Conservation (phyloP, 2,329 filamentous ascomycete genomes). For the Aspergillus sp. region DNA sequence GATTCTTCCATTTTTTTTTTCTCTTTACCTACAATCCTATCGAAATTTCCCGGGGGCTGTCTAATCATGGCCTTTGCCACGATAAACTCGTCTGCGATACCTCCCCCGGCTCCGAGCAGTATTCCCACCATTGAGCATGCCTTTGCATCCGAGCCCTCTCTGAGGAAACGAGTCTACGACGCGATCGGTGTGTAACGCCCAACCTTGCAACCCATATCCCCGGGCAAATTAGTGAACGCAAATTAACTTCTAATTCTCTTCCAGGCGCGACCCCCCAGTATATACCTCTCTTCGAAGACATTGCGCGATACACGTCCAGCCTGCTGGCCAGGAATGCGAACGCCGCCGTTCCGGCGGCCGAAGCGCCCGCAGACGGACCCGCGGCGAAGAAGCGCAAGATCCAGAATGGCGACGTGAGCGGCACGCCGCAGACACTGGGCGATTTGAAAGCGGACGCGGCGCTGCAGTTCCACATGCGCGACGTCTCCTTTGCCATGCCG, state of each 20-base stretch:
- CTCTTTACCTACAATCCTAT: constrained; percentile 12
- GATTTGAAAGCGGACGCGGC: constrained; percentile 33
- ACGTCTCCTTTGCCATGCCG: constrained; percentile 61
- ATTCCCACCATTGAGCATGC: constrained; percentile 39
- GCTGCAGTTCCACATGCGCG: constrained; percentile 48
- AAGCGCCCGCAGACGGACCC: constrained; percentile 27
- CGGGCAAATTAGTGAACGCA: not conserved
- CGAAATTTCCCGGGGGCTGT: not conserved
- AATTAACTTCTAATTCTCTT: constrained; percentile 6
- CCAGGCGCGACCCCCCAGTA: constrained; percentile 38
- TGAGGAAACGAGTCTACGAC: constrained; percentile 42
- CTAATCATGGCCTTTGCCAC: constrained; percentile 37
- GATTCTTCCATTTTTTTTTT: not conserved
- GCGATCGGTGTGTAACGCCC: constrained; percentile 37
- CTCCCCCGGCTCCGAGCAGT: constrained; percentile 12
- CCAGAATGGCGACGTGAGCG: constrained; percentile 34
- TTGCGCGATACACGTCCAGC: constrained; percentile 44
- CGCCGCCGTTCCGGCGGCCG: constrained; percentile 24
- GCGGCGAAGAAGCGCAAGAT: constrained; percentile 51
- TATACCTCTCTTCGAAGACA: constrained; percentile 47
- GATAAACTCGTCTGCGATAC: constrained; percentile 23
- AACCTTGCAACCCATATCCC: not conserved
- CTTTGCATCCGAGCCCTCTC: constrained; percentile 36
- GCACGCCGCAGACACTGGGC: constrained; percentile 26
- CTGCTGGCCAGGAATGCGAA: constrained; percentile 33